Evolutionary conservation across 164 flowering plant genomes (phyloP).

Genomic region (Vitis rotundifolia): DNA sequence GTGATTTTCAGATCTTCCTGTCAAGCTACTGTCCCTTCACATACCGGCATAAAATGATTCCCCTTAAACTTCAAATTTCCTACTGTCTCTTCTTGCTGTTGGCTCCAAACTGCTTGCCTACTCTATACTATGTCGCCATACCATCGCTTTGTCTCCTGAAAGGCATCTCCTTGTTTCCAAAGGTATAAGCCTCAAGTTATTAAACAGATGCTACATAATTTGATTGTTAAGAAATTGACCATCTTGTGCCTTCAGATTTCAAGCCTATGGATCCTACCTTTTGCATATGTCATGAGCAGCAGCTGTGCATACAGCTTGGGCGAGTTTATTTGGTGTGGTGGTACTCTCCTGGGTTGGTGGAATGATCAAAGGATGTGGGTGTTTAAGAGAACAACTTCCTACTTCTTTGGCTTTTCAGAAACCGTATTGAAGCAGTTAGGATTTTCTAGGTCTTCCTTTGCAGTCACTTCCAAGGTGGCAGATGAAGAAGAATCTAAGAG

Average conservation of each 20-base stretch:
- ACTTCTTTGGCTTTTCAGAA: conserved; percentile 23
- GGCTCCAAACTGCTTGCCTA: conserved; percentile 27
- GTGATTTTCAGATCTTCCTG: conserved; percentile 29
- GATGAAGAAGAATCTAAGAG: conserved; percentile 31
- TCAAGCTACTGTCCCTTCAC: conserved; percentile 27
- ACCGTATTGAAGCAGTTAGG: conserved; percentile 22
- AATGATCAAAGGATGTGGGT: conserved; percentile 27
- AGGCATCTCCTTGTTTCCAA: conserved; percentile 29
- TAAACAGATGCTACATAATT: no score
- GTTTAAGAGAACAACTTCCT: conserved; percentile 23
- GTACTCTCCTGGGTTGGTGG: conserved; percentile 32
- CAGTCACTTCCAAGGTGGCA: conserved; percentile 27
- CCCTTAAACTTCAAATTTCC: conserved; percentile 26
- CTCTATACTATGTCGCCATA: conserved; percentile 20
- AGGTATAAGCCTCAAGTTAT: conserved; percentile 7
- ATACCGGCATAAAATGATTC: conserved; percentile 24
- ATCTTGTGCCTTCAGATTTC: conserved; percentile 29
- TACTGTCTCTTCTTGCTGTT: conserved; percentile 23
- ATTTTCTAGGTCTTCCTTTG: conserved; percentile 19
- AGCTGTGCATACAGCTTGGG: conserved; percentile 18
- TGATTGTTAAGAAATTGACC: neutral
- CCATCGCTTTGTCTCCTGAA: conserved; percentile 27
- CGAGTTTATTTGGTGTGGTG: conserved; percentile 41
- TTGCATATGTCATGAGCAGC: conserved; percentile 30
- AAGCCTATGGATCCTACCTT: conserved; percentile 55